Evolutionary conservation across 441 rosid genomes (phyloP).

Genomic region (Euphorbia schlechtendalii): DNA sequence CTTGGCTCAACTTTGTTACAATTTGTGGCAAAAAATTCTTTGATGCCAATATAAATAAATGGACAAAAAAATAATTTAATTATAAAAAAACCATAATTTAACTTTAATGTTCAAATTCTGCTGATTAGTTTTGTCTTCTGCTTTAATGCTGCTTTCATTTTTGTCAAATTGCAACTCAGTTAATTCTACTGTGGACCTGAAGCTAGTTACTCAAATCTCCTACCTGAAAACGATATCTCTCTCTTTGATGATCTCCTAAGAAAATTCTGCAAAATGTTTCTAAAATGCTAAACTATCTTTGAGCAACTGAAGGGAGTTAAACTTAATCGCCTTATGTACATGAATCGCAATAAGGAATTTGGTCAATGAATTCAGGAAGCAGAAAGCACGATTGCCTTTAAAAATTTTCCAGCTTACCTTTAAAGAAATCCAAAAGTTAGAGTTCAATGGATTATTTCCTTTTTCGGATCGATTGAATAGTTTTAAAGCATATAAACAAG

Average conservation of each 20-base stretch:
- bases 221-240: neutral
- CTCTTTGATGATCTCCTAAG: slow-evolving; percentile 42
- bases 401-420: slow-evolving; percentile 31
- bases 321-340: slow-evolving; percentile 37
- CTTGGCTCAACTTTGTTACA: neutral
- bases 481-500: neutral
- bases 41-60: neutral
- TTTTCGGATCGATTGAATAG: neutral
- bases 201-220: neutral
- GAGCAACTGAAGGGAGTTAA: slow-evolving; percentile 38
- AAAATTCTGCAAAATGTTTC: slow-evolving; percentile 42
- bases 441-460: neutral
- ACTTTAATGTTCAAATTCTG: neutral
- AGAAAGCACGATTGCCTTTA: neutral
- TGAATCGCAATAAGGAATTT: neutral
- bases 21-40: neutral
- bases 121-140: neutral
- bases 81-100: neutral
- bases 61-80: neutral
- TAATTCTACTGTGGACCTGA: too few relatives aligned
- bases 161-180: too few relatives aligned
- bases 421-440: neutral
- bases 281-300: slow-evolving; percentile 40
- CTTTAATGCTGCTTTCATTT: too few relatives aligned
- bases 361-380: neutral